A percentile compares a stretch with the other conserved stretches of the same genome.
Conservation (phyloP, 768 basidiomycete species). For the Auricularia sp. region DNA sequence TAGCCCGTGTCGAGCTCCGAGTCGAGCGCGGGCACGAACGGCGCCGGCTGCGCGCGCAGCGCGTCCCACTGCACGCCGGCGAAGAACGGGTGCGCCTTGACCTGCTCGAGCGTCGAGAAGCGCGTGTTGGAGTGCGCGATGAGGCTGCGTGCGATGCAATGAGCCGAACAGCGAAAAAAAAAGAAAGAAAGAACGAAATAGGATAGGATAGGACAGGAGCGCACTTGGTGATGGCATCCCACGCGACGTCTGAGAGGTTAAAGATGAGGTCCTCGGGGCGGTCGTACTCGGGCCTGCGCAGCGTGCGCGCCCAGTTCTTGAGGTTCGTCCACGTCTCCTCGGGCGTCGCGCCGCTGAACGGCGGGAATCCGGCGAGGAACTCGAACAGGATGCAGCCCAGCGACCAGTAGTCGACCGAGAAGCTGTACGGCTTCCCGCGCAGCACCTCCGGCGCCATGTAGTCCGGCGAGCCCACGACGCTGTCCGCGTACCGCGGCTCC, state of each 20-base stretch:
- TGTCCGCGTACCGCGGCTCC: conserved; percentile 91
- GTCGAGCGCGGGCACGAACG: conserved; percentile 91
- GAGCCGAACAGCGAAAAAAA: too few species aligned
- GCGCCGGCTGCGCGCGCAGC: conserved; percentile 66
- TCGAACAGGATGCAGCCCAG: conserved; percentile 98
- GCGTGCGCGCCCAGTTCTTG: conserved; percentile 92
- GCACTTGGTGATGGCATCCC: conserved; percentile 87
- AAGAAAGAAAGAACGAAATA: neutral
- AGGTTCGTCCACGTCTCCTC: conserved; percentile 99
- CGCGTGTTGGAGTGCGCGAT: conserved; percentile 82
- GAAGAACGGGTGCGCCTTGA: conserved; percentile 81
- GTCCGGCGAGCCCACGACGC: conserved; percentile 95
- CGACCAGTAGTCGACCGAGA: conserved; percentile 97
- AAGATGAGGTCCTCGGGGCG: conserved; percentile 94
- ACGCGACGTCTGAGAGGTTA: conserved; percentile 86
- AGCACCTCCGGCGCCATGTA: conserved; percentile 98
- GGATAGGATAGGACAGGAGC: conserved; percentile 10
- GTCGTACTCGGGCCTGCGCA: conserved; percentile 91
- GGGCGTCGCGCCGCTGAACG: conserved; percentile 89
- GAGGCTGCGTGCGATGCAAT: conserved; percentile 36
- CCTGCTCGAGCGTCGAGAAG: conserved; percentile 60
- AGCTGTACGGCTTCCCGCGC: conserved; percentile 88
- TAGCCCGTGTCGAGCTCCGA: conserved; percentile 93
- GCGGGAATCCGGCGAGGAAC: conserved; percentile 93
- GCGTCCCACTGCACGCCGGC: conserved; percentile 62